Conservation (phyloP, 1,284 basidiomycete species). For the Tilletiaria anomala region DNA sequence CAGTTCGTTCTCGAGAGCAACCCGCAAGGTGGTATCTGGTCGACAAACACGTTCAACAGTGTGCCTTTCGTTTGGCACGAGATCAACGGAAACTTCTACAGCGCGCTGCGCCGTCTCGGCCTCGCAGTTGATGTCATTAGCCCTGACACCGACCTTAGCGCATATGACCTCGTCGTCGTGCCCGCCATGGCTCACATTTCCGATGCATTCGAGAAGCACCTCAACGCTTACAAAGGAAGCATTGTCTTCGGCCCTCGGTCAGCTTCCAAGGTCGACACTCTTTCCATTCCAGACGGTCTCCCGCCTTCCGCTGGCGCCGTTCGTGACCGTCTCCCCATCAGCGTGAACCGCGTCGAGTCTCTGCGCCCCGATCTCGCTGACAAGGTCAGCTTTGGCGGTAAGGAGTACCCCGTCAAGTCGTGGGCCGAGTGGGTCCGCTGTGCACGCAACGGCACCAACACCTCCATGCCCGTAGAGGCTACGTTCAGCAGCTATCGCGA, state of each 20-base stretch:
- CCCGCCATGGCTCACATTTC: slow-evolving; percentile 14
- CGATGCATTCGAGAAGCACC: slow-evolving; percentile 9
- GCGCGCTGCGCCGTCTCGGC: slow-evolving; percentile 15
- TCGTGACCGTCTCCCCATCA: slow-evolving; percentile 14
- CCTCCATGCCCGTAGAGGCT: slow-evolving; percentile 5
- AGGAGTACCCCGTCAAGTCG: slow-evolving; percentile 12
- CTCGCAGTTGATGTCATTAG: slow-evolving; percentile 17
- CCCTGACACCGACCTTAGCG: slow-evolving; percentile 7
- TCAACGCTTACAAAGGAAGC: slow-evolving; percentile 10
- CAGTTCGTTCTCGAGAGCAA: slow-evolving; percentile 13
- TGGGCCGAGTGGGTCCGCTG: slow-evolving; percentile 24
- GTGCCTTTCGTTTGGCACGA: too few relatives aligned
- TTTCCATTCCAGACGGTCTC: slow-evolving; percentile 15
- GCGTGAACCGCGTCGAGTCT: slow-evolving; percentile 12
- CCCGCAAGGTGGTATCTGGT: slow-evolving; percentile 16
- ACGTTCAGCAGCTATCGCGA: slow-evolving; percentile 14
- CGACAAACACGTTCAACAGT: slow-evolving; percentile 8
- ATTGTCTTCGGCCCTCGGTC: slow-evolving; percentile 15
- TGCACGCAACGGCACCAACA: slow-evolving; percentile 9
- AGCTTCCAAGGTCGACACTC: slow-evolving; percentile 12
- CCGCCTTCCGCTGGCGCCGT: slow-evolving; percentile 11
- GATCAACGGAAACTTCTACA: slow-evolving; percentile 17
- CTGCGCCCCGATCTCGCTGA: slow-evolving; percentile 1
- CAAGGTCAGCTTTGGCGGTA: slow-evolving; percentile 6
- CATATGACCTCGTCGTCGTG: slow-evolving; percentile 15